Evolutionary conservation across 768 basidiomycete species (phyloP), one percentile per base, ranked within the genome.

Genomic region (Collybia nuda): DNA sequence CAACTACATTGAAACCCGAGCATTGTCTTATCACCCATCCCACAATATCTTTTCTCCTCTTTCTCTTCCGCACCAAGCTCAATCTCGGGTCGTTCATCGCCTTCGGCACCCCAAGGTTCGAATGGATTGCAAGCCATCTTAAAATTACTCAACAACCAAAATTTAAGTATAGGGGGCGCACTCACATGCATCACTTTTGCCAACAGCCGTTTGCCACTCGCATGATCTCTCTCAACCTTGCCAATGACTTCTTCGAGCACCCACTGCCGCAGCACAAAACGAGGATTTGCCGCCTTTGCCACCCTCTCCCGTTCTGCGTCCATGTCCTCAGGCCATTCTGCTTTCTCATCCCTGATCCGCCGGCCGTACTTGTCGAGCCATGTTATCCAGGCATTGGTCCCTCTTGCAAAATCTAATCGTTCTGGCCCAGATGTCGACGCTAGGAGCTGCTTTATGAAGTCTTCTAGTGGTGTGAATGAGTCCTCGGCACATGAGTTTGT

Each of bases 201-300:
- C 44, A 98, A 70, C 2, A 88, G 70, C 51, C 77, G 73, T 70
- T 83, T 85, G 42, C 88, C 88, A 51, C 70, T 79, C 18, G 73
- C 71, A 8, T 73, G 63, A 59, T 93, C 88, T 52, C 69, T 67
- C 62, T 93, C 89, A 1, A 93, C 80, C 55, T 79, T 79, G 54
- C 70, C 67, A 62, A 98, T 98, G 19, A 91, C 86, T 62, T 98
- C 95, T 65, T 98, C 94, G 28, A 99, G 75, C 7, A 98, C 72
- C 97, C 97, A 98, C 68, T 98, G 97, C 52, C 97, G 75, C 52
- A 98, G 68, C 28, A 96, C 85, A 67, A 99, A 98, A 29, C 94
- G 76, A 15, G 97, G 97, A 63, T 99, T 99, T 23, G 76, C 82
- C 19, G 55, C 65, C 53, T 73, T 77, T 71, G 81, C 79, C 29